phyloP scores from a whole-genome alignment of 768 basidiomycete species.

The Amanita subjunquillea region DNA sequence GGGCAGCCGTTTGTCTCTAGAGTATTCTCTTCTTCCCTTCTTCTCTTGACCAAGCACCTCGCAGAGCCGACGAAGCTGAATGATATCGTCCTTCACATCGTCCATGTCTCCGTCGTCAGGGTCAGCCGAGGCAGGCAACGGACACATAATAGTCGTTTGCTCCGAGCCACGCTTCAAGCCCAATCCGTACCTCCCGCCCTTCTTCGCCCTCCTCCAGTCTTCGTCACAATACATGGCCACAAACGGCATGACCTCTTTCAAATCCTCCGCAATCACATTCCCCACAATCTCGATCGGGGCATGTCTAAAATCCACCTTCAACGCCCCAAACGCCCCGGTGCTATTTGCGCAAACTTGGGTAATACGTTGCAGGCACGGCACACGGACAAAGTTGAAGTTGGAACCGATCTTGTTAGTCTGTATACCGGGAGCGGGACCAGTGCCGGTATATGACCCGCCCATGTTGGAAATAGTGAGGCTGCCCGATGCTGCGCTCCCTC shows the following conservation, averaged over 20 bases:
- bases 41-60: conserved; percentile 20
- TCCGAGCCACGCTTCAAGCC: neutral
- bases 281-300: conserved; percentile 45
- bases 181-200: conserved; percentile 2
- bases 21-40: conserved; percentile 13
- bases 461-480: conserved; percentile 9
- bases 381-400: conserved; percentile 20
- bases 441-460: conserved; percentile 25
- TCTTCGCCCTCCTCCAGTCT: conserved; percentile 1
- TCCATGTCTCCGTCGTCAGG: conserved; percentile 27
- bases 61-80: conserved; percentile 21
- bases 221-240: conserved; percentile 14
- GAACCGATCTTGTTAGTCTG: conserved; percentile 18
- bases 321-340: conserved; percentile 81
- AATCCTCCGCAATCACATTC: conserved; percentile 49
- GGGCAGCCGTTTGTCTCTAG: conserved; percentile 14
- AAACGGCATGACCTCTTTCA: conserved; percentile 61
- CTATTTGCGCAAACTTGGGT: conserved; percentile 76
- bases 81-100: conserved; percentile 19
- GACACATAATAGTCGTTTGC: neutral
- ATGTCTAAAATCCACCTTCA: conserved; percentile 64
- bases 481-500: neutral
- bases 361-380: conserved; percentile 79
- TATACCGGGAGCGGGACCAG: conserved; percentile 46
- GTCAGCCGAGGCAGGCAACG: conserved; percentile 16